These are phyloP conservation scores for Ophiocordyceps polyrhachis-furcata DNA, from an alignment of 2,329 filamentous ascomycete genomes.

Conservation along the genomic window DNA sequence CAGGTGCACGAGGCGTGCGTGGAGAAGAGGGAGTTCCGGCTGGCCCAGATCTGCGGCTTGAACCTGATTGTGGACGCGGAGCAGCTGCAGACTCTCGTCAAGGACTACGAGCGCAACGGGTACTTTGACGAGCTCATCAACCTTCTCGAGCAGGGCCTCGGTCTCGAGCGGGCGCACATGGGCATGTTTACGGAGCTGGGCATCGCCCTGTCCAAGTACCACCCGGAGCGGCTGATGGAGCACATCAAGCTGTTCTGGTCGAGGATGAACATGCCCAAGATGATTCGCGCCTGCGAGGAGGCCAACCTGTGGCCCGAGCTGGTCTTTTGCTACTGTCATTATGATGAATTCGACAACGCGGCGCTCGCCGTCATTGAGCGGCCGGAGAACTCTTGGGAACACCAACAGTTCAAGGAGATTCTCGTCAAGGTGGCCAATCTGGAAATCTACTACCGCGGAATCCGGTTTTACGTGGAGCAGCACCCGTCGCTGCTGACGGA, in stretches of 20 bases:
- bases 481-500: constrained; percentile 94
- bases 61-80: constrained; percentile 97
- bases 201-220: constrained; percentile 84
- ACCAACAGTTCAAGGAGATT: constrained; percentile 99
- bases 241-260: constrained; percentile 98
- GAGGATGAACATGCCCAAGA: constrained; percentile 92
- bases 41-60: constrained; percentile 95
- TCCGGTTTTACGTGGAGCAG: constrained; percentile 96
- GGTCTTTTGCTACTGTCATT: constrained; percentile 95
- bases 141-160: constrained; percentile 84
- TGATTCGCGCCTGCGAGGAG: constrained; percentile 84
- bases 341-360: constrained; percentile 96
- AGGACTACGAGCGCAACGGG: constrained; percentile 90
- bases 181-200: constrained; percentile 91
- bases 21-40: constrained; percentile 93
- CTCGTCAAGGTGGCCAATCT: constrained; percentile 94
- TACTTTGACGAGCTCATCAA: constrained; percentile 98
- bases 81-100: constrained; percentile 79
- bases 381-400: constrained; percentile 94
- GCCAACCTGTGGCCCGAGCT: constrained; percentile 94
- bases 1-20: constrained; percentile 95
- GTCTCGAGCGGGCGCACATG: constrained; percentile 84
- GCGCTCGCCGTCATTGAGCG: constrained; percentile 96
- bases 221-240: constrained; percentile 92
- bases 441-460: constrained; percentile 94